Conservation (phyloP, 139 green algal species). For the Coelastrella sp. region DNA sequence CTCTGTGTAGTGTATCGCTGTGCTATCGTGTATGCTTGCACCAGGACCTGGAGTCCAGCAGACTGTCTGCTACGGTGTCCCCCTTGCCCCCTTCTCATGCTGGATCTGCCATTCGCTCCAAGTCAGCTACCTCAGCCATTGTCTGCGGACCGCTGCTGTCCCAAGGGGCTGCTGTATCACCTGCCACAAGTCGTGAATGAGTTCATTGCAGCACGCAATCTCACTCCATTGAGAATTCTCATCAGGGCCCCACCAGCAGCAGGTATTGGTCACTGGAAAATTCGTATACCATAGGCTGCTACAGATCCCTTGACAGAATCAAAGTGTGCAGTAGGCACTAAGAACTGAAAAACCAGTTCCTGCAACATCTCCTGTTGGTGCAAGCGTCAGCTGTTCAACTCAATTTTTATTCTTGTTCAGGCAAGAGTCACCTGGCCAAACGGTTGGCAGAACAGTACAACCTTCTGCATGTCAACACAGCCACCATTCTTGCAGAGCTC, state of each 20-base stretch:
- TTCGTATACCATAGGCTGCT: too few species aligned
- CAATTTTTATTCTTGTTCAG: too few species aligned
- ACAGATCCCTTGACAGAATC: too few species aligned
- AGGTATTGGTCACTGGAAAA: too few species aligned
- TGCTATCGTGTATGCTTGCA: too few species aligned
- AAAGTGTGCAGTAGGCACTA: too few species aligned
- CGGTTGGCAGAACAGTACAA: conserved; percentile 34
- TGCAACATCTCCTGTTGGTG: too few species aligned
- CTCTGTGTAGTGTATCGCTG: too few species aligned
- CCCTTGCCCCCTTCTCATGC: conserved; percentile 28
- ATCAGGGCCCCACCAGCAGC: conserved; percentile 37
- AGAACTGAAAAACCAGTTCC: too few species aligned
- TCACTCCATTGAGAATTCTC: conserved; percentile 36
- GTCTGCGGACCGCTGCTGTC: conserved; percentile 13
- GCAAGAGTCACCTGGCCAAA: conserved; percentile 32
- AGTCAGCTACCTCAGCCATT: conserved; percentile 40
- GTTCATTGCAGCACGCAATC: background rate
- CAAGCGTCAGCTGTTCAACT: too few species aligned
- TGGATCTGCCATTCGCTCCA: conserved; percentile 46
- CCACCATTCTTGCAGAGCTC: conserved; percentile 34
- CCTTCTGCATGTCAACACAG: conserved; percentile 28
- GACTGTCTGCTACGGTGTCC: background rate
- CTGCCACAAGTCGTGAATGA: conserved; percentile 35
- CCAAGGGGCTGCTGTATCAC: conserved; percentile 25
- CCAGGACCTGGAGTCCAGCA: background rate